These are phyloP conservation scores for Pugionium dolabratum DNA, from an alignment of 345 rosid genomes.

Conservation along the genomic window DNA sequence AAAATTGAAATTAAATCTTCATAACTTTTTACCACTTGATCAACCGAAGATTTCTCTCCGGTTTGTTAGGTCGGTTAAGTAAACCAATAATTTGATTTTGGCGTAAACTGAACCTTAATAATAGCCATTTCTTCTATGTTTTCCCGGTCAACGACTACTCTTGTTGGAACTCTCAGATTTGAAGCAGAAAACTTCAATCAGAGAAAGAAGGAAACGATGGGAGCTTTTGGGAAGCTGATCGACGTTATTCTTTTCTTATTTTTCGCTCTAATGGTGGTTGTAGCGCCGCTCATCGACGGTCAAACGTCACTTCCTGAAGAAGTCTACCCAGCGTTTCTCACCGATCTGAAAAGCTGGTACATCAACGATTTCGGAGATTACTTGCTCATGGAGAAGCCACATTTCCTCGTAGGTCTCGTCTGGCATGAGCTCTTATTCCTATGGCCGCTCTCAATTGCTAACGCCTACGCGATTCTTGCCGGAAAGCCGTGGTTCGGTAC, in stretches of 20 bases:
- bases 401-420: slow-evolving; percentile 66
- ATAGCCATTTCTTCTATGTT: not conserved
- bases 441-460: slow-evolving; percentile 75
- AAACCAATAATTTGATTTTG: slow-evolving; percentile 4
- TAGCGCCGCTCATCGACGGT: slow-evolving; percentile 60
- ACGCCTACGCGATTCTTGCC: slow-evolving; percentile 54
- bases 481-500: slow-evolving; percentile 68
- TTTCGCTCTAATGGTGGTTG: slow-evolving; percentile 56
- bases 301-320: slow-evolving; percentile 55
- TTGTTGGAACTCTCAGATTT: slow-evolving; percentile 22
- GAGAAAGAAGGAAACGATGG: slow-evolving; percentile 43
- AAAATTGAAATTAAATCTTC: not conserved
- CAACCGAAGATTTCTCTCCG: slow-evolving; percentile 27
- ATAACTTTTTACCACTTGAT: not conserved
- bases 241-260: slow-evolving; percentile 56
- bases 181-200: slow-evolving; percentile 4
- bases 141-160: slow-evolving; percentile 30
- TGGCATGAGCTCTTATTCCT: slow-evolving; percentile 71
- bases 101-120: too few species aligned
- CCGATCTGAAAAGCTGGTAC: slow-evolving; percentile 52
- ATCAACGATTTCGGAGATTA: slow-evolving; percentile 57
- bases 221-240: slow-evolving; percentile 54
- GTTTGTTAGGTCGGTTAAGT: slow-evolving; percentile 2
- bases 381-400: slow-evolving; percentile 64
- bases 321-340: slow-evolving; percentile 56